Evolutionary conservation across 768 basidiomycete species (phyloP), one percentile per base, ranked within the genome.

Genomic region (Suillus decipiens): DNA sequence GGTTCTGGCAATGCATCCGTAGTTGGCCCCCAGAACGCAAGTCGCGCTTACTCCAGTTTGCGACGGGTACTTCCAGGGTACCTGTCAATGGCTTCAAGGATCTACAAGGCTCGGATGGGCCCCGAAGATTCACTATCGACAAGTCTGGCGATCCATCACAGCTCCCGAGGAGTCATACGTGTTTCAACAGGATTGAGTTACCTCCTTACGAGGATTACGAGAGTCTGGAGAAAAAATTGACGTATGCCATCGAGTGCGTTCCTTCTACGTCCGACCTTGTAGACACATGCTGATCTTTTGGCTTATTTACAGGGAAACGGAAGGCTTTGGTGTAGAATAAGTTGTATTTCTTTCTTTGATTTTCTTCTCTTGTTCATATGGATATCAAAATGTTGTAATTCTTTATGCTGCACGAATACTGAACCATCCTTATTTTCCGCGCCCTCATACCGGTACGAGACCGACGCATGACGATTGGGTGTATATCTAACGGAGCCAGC

Each of bases 1-100:
- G 95, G 95, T 96, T 96, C 82, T 96, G 95, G 95, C 88, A 95
- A 74, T 92, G 89, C 70, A 85, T 96, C 61, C 88, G 90, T 42
- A 87, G 89, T 39, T 96, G 95, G 95, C 91, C 95, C 10, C 82
- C 91, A 0, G 95, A 96, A 73, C 85, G 91, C 67, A 95, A 95
- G 74, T 89, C 90, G 45, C 87, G 93, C 15, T 75, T 95, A 42
- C 78, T 96, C 22, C 94, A 95, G 74, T 96, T 96, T 76, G 91
- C 92, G 6, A 95, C 93, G 1, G 89, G 89, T 22, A 92, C 89
- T 2, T 92, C 90, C n/a, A 81, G 90, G 64, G 85, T 92, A 28
- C 89, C 95, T 12, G 94, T 95, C 69, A 95, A 95, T 71, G 95
- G 95, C 1, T 96, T 96, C 82, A 95, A 95, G 72, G 95, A 96